Percentiles rank a stretch among this genome's conserved stretches.
Conservation (phyloP, 2,329 filamentous ascomycete genomes). For the Cercospora citrullina region DNA sequence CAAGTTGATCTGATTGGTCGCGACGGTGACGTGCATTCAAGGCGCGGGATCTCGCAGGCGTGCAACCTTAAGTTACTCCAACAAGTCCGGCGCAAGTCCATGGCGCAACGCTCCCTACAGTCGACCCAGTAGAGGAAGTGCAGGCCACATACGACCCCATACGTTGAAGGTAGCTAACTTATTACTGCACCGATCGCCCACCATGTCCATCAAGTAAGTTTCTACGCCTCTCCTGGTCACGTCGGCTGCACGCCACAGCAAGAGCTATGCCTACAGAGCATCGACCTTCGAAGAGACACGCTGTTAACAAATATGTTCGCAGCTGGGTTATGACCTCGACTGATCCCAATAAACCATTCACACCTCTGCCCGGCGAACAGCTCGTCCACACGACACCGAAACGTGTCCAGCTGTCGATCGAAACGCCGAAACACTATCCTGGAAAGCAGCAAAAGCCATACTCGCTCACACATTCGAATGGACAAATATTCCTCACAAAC, state of each 20-base stretch:
- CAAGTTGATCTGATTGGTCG: conserved; percentile 1
- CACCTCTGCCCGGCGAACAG: conserved; percentile 80
- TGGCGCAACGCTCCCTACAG: background rate
- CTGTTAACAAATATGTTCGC: conserved; percentile 23
- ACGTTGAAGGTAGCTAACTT: background rate
- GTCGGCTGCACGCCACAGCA: background rate
- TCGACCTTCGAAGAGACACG: background rate
- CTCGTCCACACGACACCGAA: conserved; percentile 77
- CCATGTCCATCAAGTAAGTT: conserved; percentile 33
- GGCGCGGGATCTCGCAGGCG: conserved; percentile 6
- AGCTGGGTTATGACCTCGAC: conserved; percentile 90
- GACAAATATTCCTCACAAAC: conserved; percentile 34
- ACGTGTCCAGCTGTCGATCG: conserved; percentile 71
- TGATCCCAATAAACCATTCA: conserved; percentile 61
- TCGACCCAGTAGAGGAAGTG: conserved; percentile 1
- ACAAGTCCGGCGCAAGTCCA: background rate
- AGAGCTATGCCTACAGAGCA: conserved; percentile 2
- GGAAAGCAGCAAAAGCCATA: conserved; percentile 55
- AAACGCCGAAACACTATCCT: conserved; percentile 57
- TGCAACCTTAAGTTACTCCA: conserved; percentile 2
- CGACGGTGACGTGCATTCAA: conserved; percentile 2
- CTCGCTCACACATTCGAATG: conserved; percentile 30
- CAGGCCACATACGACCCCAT: background rate
- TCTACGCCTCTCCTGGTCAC: background rate
- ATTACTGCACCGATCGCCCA: conserved; percentile 11